Percentiles rank a stretch among this genome's conserved stretches.
phyloP scores from a whole-genome alignment of 1,139 yeast species.

The Blastobotrys arbuscula region DNA sequence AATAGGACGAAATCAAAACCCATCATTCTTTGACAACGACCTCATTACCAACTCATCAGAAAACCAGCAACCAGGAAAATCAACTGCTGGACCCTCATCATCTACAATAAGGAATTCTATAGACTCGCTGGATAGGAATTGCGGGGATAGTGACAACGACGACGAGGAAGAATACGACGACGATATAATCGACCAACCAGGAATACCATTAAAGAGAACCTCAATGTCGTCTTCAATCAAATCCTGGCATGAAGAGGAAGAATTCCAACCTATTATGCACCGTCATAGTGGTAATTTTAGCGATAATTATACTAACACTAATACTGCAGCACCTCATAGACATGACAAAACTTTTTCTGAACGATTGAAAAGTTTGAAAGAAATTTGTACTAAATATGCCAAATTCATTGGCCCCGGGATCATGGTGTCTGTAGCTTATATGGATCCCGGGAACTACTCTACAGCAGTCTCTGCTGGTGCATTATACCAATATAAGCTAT shows the following conservation, averaged over 20 bases:
- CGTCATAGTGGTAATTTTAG: too few species aligned
- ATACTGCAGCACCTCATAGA: background rate
- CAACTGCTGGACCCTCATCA: background rate
- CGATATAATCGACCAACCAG: background rate
- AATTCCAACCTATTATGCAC: background rate
- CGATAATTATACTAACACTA: too few species aligned
- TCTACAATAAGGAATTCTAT: background rate
- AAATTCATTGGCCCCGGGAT: conserved; percentile 87
- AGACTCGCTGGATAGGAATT: conserved; percentile 1
- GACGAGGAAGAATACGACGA: background rate
- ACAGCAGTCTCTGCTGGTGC: conserved; percentile 95
- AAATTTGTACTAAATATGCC: conserved; percentile 43
- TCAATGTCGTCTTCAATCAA: background rate
- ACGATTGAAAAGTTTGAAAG: background rate
- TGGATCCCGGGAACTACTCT: conserved; percentile 97
- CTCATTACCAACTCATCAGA: conserved; percentile 20
- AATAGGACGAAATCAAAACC: conserved; percentile 26
- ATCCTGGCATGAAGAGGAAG: background rate
- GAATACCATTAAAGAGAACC: conserved; percentile 2
- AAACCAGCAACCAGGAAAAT: conserved; percentile 5
- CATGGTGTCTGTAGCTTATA: conserved; percentile 91
- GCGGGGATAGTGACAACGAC: conserved; percentile 1
- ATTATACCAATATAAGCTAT: conserved; percentile 71
- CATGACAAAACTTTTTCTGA: background rate
- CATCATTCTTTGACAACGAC: conserved; percentile 19